Base-by-base conservation (phyloP, 352 stramenopile species). In the Albugo laibachii region DNA sequence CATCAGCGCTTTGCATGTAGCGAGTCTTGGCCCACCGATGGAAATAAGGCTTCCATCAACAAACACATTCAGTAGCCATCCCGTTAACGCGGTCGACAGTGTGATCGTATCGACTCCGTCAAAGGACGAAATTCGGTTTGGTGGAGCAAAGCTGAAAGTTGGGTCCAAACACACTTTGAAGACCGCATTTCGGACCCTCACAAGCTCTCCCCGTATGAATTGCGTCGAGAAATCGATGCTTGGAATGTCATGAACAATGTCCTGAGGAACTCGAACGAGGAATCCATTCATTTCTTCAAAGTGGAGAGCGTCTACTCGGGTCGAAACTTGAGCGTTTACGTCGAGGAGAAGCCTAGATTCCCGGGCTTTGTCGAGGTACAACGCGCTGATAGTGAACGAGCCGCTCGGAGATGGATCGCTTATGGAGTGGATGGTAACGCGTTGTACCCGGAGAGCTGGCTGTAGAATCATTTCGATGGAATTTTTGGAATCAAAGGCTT, bases 81-180 rank as follows among this genome's bases (percentile, higher is more conserved):
- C 18, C 0, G 50, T 63, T 2, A 86, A 46, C 6, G 56, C n/a
- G 4, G 43, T 15, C 10, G 64, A 65, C 2, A 84, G 49, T 5
- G 66, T 83, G 13, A 91, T 49, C 0, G 56, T 46, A 3, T 48
- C 55, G 12, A 18, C 34, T 4, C 34, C 34, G 37, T 58, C 40
- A 50, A 72, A 88, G 0, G 49, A 48, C 0, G 49, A 52, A 15
- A 57, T 62, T 0, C 55, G 60, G 11, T 52, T 54, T 8, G 62
- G 50, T n/a, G 85, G 48, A 14, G 54, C 40, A 52, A 74, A 83
- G 15, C 66, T 68, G 24, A 78, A 50, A 15, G 52, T 63, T 0
- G 54, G 58, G 46, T 85, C 69, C 10, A 91, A 55, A 55, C 77
- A 91, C 12, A 87, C 71, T 15, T 68, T 68, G 5, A 55, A 63